Evolutionary conservation across 2,329 filamentous ascomycete genomes (phyloP).

Genomic region (Hysterium pulicare): DNA sequence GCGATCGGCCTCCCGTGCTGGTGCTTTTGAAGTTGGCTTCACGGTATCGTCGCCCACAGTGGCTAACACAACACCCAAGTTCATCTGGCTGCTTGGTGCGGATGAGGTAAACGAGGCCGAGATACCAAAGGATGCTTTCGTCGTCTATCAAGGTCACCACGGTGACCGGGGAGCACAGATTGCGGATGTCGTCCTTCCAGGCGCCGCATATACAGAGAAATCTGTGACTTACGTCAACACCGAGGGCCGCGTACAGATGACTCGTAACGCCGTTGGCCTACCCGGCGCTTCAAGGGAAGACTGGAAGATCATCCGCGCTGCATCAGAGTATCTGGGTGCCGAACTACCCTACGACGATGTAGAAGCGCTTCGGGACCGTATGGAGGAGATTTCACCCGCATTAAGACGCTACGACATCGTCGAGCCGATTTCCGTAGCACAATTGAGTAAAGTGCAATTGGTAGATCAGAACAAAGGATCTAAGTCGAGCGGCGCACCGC

Average conservation of each 20-base stretch:
- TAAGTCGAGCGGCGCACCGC: conserved; percentile 65
- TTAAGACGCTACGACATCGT: conserved; percentile 87
- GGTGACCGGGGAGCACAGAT: conserved; percentile 90
- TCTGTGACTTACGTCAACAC: conserved; percentile 96
- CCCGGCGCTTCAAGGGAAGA: conserved; percentile 89
- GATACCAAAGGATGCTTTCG: conserved; percentile 92
- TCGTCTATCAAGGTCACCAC: conserved; percentile 97
- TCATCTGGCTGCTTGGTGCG: conserved; percentile 93
- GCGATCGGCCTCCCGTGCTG: conserved; percentile 84
- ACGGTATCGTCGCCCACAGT: conserved; percentile 78
- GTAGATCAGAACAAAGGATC: conserved; percentile 94
- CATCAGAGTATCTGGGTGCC: conserved; percentile 82
- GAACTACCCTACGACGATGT: conserved; percentile 93
- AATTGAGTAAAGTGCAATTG: conserved; percentile 87
- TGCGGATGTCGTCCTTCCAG: conserved; percentile 89
- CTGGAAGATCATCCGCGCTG: conserved; percentile 97
- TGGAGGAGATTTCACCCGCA: conserved; percentile 90
- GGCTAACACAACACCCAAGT: conserved; percentile 83
- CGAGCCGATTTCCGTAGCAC: conserved; percentile 69
- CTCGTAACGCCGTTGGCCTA: conserved; percentile 80
- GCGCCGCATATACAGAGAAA: conserved; percentile 96
- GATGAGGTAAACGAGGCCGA: conserved; percentile 84
- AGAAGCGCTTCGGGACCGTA: conserved; percentile 81
- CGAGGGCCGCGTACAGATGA: conserved; percentile 93
- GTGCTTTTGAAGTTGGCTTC: conserved; percentile 95